These are phyloP conservation scores for Coniferiporia weirii DNA, from an alignment of 1,284 basidiomycete genomes.

Conservation along the genomic window DNA sequence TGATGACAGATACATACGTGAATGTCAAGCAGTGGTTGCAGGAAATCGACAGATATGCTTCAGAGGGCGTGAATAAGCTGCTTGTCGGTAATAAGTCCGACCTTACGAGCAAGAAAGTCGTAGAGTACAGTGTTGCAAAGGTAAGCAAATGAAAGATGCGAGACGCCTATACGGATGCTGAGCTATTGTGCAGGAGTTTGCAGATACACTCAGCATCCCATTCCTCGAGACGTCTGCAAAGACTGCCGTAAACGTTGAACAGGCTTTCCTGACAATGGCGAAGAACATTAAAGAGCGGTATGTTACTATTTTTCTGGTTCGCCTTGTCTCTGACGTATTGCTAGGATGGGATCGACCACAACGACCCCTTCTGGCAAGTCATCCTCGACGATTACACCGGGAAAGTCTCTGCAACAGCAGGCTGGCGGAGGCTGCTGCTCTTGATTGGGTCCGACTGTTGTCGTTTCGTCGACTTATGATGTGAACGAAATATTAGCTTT, in stretches of 20 bases:
- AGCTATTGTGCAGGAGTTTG: conserved; percentile 68
- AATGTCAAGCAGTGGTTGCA: conserved; percentile 99
- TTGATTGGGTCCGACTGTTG: neutral
- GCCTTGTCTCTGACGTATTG: conserved; percentile 15
- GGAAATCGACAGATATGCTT: conserved; percentile 98
- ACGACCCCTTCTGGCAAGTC: conserved; percentile 66
- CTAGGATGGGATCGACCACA: conserved; percentile 74
- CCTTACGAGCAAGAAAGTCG: conserved; percentile 97
- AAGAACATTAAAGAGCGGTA: conserved; percentile 98
- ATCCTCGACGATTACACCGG: conserved; percentile 43
- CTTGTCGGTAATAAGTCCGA: conserved; percentile 99
- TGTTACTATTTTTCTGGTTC: neutral
- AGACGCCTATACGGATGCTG: neutral
- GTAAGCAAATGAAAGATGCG: conserved; percentile 36
- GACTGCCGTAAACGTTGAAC: conserved; percentile 98
- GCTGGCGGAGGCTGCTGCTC: conserved; percentile 18
- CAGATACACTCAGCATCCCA: conserved; percentile 90
- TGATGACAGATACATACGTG: conserved; percentile 79
- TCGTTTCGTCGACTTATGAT: neutral
- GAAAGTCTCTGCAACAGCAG: conserved; percentile 26
- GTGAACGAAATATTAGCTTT: conserved; percentile 1
- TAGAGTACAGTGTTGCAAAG: conserved; percentile 97
- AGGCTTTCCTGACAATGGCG: conserved; percentile 99
- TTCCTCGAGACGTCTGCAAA: conserved; percentile 99
- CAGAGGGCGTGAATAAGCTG: conserved; percentile 97